A percentile compares a stretch with the other conserved stretches of the same genome.
These are phyloP conservation scores for Citrullus amarus DNA, from an alignment of 306 rosid species.

Conservation along the genomic window DNA sequence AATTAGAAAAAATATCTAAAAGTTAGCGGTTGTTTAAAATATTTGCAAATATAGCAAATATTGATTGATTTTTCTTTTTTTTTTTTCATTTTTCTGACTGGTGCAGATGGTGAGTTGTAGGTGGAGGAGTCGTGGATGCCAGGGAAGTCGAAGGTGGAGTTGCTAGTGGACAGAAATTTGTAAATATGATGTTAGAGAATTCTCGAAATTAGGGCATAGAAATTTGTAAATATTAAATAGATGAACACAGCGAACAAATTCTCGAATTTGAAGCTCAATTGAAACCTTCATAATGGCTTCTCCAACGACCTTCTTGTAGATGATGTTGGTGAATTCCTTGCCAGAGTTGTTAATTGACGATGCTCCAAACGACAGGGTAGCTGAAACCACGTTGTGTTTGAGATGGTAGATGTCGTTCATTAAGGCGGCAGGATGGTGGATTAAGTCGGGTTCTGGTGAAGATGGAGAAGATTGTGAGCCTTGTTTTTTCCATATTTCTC, in stretches of 20 bases:
- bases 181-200: no score
- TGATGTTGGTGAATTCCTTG: slow-evolving; percentile 52
- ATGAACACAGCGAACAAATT: neutral
- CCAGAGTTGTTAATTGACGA: slow-evolving; percentile 30
- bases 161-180: no score
- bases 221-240: neutral
- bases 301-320: slow-evolving; percentile 63
- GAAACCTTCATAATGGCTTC: slow-evolving; percentile 77
- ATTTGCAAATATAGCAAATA: no score
- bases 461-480: no score
- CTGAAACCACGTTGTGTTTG: slow-evolving; percentile 52
- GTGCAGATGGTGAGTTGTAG: no score
- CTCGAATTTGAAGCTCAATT: neutral
- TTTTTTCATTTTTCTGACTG: no score
- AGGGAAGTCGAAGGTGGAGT: no score
- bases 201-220: neutral
- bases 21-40: no score
- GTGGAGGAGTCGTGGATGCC: no score
- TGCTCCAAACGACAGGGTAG: slow-evolving; percentile 47
- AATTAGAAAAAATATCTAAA: no score
- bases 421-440: slow-evolving; percentile 23
- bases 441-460: neutral
- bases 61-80: no score
- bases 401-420: slow-evolving; percentile 39
- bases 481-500: no score